Conservation (phyloP, 371 early-diverging fungal species). For the Apophysomyces ossiformis region DNA sequence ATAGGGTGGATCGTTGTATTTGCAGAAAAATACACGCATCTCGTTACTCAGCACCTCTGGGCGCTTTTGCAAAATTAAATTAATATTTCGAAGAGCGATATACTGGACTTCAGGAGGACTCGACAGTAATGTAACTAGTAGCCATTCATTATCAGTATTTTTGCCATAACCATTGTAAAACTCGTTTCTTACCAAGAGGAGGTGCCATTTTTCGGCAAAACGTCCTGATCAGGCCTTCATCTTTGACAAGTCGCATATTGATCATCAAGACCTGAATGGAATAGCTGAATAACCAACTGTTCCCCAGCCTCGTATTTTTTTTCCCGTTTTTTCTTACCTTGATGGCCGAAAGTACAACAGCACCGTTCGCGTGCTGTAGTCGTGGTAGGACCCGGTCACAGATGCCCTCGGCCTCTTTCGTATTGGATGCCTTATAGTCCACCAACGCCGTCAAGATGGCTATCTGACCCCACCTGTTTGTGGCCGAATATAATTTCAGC, state of each 20-base stretch:
- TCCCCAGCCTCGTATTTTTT: too few relatives aligned
- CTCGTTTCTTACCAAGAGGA: conserved; percentile 70
- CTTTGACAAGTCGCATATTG: conserved; percentile 68
- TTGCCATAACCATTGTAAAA: background rate
- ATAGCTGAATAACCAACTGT: background rate
- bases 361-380: conserved; percentile 62
- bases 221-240: conserved; percentile 68
- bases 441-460: conserved; percentile 88
- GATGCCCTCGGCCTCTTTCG: conserved; percentile 85
- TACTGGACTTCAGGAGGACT: conserved; percentile 93
- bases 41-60: conserved; percentile 86
- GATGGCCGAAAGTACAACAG: conserved; percentile 81
- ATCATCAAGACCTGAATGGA: conserved; percentile 59
- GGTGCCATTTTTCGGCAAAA: conserved; percentile 88
- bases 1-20: conserved; percentile 96
- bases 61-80: conserved; percentile 81
- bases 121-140: conserved; percentile 82
- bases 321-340: conserved; percentile 38
- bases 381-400: conserved; percentile 93
- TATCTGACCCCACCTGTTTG: conserved; percentile 89
- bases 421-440: conserved; percentile 52
- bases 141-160: background rate
- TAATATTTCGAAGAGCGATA: conserved; percentile 91
- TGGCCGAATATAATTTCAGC: background rate
- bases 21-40: conserved; percentile 93